These are phyloP conservation scores for Gymnopilus junonius DNA, from an alignment of 768 basidiomycete species.

Conservation along the genomic window DNA sequence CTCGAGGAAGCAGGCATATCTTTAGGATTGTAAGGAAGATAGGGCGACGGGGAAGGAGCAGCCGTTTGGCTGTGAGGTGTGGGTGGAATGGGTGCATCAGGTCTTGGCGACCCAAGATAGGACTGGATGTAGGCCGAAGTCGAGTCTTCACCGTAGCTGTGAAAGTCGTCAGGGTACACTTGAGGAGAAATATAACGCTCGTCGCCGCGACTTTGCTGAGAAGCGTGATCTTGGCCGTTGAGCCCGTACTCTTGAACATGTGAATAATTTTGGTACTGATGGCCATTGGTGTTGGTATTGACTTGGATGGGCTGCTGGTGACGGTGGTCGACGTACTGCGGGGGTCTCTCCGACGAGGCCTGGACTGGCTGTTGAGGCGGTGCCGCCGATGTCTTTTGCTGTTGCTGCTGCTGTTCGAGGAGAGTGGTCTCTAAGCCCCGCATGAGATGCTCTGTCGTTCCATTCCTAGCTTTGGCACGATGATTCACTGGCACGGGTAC, in stretches of 20 bases:
- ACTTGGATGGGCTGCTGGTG: constrained; percentile 14
- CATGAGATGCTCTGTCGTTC: constrained; percentile 64
- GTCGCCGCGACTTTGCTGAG: constrained; percentile 14
- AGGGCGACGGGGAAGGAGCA: constrained; percentile 76
- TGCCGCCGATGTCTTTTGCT: constrained; percentile 22
- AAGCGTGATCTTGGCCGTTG: constrained; percentile 23
- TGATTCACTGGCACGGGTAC: constrained; percentile 32
- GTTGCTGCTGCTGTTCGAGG: constrained; percentile 42
- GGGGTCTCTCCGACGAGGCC: constrained; percentile 18
- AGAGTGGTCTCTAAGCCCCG: constrained; percentile 61
- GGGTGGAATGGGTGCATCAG: constrained; percentile 78
- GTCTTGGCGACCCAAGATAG: constrained; percentile 64
- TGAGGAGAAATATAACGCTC: constrained; percentile 43
- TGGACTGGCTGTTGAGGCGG: constrained; percentile 17
- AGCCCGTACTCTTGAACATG: constrained; percentile 19
- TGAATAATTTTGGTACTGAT: constrained; percentile 30
- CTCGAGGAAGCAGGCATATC: neutral
- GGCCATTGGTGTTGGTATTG: neutral
- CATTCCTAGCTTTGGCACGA: constrained; percentile 57
- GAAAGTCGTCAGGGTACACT: constrained; percentile 58
- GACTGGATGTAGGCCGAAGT: constrained; percentile 61
- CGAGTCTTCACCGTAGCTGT: constrained; percentile 63
- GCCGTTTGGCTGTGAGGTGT: constrained; percentile 79
- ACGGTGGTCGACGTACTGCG: constrained; percentile 23
- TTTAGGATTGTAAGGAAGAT: constrained; percentile 34